phyloP scores from a whole-genome alignment of 768 basidiomycete genomes.

The Psilocybe subaeruginosa region DNA sequence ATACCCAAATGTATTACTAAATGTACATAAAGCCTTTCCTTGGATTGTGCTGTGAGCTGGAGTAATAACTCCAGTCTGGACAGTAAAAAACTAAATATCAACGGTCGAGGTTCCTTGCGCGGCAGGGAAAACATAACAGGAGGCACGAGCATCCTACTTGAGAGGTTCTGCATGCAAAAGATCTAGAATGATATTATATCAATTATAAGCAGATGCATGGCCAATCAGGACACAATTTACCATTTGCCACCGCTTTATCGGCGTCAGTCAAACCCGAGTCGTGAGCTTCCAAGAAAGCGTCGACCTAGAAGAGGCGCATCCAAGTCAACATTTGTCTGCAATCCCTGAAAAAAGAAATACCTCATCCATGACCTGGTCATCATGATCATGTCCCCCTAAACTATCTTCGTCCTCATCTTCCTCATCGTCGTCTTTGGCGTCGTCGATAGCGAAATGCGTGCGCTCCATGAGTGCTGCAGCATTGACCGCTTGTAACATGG shows the following conservation, averaged over 20 bases:
- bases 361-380: slow-evolving; percentile 84
- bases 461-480: slow-evolving; percentile 89
- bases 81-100: background rate
- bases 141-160: slow-evolving; percentile 33
- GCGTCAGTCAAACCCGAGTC: slow-evolving; percentile 83
- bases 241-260: slow-evolving; percentile 77
- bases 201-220: background rate
- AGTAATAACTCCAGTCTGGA: background rate
- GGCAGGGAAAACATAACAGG: background rate
- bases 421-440: slow-evolving; percentile 83
- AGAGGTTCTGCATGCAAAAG: slow-evolving; percentile 64
- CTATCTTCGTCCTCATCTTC: slow-evolving; percentile 64
- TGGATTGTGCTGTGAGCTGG: background rate
- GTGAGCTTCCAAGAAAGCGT: slow-evolving; percentile 94
- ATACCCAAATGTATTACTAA: slow-evolving; percentile 24
- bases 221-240: slow-evolving; percentile 38
- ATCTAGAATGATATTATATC: slow-evolving; percentile 38
- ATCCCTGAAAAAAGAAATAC: slow-evolving; percentile 38
- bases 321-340: background rate
- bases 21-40: slow-evolving; percentile 22
- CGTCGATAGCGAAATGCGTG: slow-evolving; percentile 96
- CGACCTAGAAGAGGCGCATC: slow-evolving; percentile 54
- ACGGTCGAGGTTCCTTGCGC: background rate
- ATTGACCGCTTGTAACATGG: slow-evolving; percentile 75
- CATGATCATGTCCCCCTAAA: slow-evolving; percentile 59